Base-by-base conservation (phyloP, 2,329 filamentous ascomycete genomes). In the Bipolaris victoriae region DNA sequence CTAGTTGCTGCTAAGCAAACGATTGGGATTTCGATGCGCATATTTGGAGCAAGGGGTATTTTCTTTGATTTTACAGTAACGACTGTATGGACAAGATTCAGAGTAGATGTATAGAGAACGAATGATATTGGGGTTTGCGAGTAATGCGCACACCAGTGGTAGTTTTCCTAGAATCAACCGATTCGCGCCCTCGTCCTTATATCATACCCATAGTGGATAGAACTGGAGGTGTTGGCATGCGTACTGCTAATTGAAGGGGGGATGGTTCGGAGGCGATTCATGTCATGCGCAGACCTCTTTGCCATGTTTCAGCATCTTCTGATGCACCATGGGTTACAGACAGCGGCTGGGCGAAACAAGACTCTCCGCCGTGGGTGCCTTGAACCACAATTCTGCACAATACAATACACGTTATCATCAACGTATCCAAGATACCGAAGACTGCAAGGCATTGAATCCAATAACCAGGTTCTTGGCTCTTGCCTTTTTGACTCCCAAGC, bases 21-120 rank as follows among this genome's bases (percentile, higher is more conserved):
- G 20, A 55, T 55, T 7, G 65, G 55, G 15, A 67, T 58, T 3
- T 57, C 40, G 41, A 61, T 22, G 24, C 60, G 65, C 66, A 68
- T 68, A 5, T 57, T 65, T 22, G 33, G n/a, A 33, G 33, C 6
- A n/a, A 22, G 11, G 40, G n/a, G 3, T 13, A 9, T 43, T 15
- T n/a, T 16, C 22, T 43, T 24, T 24, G 20, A 1, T 24, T 24
- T 43, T 31, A 36, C 33, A 24, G 46, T 51, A 51, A 57, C 54
- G 59, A 63, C 49, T 46, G 61, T 55, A 37, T 48, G 51, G 45
- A 24, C 13, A 26, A 44, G n/a, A 26, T 16, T 3, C 7, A 24
- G 29, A 31, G 29, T 31, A 31, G 29, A 22, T 20, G 44, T 22
- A 43, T 7, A 15, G n/a, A 18, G 11, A 41, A 24, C 39, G 11